A percentile compares a stretch with the other conserved stretches of the same genome.
Evolutionary conservation across 768 basidiomycete species (phyloP).

Genomic region (Steccherinum ochraceum): DNA sequence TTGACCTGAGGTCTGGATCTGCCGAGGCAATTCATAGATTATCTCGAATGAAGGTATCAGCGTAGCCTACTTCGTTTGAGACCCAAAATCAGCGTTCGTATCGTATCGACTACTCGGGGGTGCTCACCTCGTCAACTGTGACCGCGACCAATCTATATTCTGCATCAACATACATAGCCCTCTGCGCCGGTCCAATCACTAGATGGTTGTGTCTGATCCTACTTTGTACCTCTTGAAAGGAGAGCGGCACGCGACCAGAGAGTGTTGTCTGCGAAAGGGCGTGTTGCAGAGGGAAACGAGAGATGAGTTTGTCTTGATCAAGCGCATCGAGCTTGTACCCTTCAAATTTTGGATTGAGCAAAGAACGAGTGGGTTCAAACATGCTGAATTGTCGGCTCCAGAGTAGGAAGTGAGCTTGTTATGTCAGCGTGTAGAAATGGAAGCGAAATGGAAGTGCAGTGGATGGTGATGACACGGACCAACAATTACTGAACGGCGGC

Average conservation of each 20-base stretch:
- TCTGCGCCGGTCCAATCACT: constrained; percentile 37
- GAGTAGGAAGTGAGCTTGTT: too few species aligned
- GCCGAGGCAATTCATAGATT: constrained; percentile 54
- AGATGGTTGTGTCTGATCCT: constrained; percentile 84
- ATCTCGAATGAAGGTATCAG: constrained; percentile 45
- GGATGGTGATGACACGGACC: neutral
- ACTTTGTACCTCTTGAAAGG: constrained; percentile 79
- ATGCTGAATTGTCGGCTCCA: constrained; percentile 12
- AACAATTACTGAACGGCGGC: neutral
- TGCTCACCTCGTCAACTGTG: constrained; percentile 52
- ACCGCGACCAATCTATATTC: constrained; percentile 54
- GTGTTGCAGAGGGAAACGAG: constrained; percentile 40
- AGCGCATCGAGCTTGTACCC: constrained; percentile 71
- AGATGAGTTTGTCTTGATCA: constrained; percentile 47
- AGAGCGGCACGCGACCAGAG: constrained; percentile 55
- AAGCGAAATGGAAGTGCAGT: neutral
- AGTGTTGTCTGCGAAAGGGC: constrained; percentile 47
- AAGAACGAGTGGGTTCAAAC: constrained; percentile 28
- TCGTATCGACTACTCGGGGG: constrained; percentile 6
- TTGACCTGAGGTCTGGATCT: constrained; percentile 36
- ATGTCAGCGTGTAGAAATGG: too few species aligned
- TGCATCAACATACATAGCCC: constrained; percentile 64
- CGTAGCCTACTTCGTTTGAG: constrained; percentile 42
- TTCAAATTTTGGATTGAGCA: constrained; percentile 81
- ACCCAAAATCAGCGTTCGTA: neutral